Evolutionary conservation across 768 basidiomycete species (phyloP), one percentile per base, ranked within the genome.

Genomic region (Mycena latifolia): DNA sequence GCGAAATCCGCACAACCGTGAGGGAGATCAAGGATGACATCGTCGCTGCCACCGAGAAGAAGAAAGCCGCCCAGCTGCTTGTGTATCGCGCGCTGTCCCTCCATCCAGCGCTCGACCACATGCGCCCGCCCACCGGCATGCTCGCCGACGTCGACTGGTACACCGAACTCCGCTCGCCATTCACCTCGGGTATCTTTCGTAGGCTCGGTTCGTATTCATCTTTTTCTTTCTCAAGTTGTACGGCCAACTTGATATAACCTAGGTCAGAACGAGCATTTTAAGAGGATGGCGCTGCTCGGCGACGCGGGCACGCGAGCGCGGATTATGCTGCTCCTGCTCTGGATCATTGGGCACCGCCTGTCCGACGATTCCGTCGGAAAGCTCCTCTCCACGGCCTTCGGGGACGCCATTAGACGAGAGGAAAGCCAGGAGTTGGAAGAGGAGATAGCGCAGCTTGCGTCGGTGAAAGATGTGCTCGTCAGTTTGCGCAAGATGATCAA

Each of bases 301-400:
- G 68, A 67, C 12, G 61, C 47, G 12, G n/a, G 72, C 17, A 67
- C 61, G 10, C 50, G 72, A 48, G 68, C 72, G 17, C 53, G 72
- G 39, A 73, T 73, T 27, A 73, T 73, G 68, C 52, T 71, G 61
- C 72, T 73, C 28, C 47, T 73, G 20, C 65, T 71, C 5, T 73
- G 72, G 72, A 67, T 73, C 37, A 67, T 73, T 25, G 72, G 72
- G n/a, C 72, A 73, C 54, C 67, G 72, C 0, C 39, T 73, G 31
- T 60, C 65, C 39, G 46, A 71, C 46, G 72, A 71, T 59, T 48
- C 47, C 15, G 33, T 61, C 3, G 63, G 53, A 27, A 69, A 66
- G 33, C 63, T 72, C 17, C 50, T 72, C 18, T 72, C 71, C 15
- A 65, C 71, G 6, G 64, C 70, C 25, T 37, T 72, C 31, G 71